Percentiles rank a stretch among this genome's conserved stretches.
phyloP scores from a whole-genome alignment of 2,329 filamentous ascomycete genomes.

The Fusarium sp. region DNA sequence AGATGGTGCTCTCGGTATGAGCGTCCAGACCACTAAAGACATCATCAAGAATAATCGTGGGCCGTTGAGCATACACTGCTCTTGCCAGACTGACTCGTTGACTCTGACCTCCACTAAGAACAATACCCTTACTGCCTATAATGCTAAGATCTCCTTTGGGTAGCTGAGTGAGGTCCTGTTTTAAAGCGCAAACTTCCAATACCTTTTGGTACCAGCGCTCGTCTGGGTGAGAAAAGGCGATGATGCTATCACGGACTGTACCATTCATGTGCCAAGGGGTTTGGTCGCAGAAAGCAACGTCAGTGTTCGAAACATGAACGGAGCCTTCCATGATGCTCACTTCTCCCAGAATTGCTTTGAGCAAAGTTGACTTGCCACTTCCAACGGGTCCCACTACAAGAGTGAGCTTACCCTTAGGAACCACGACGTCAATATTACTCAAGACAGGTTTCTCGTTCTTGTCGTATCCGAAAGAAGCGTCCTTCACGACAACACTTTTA shows the following conservation, averaged over 20 bases:
- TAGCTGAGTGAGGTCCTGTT: slow-evolving; percentile 44
- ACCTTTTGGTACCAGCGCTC: slow-evolving; percentile 47
- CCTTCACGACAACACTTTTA: neutral
- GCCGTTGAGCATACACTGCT: slow-evolving; percentile 46
- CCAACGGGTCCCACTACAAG: slow-evolving; percentile 51
- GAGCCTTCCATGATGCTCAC: slow-evolving; percentile 16
- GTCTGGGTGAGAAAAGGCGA: slow-evolving; percentile 44
- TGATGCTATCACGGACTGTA: slow-evolving; percentile 49
- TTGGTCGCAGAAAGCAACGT: slow-evolving; percentile 44
- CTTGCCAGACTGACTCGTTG: slow-evolving; percentile 49
- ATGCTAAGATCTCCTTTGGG: slow-evolving; percentile 48
- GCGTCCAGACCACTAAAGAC: slow-evolving; percentile 49
- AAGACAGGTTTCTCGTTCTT: slow-evolving; percentile 7
- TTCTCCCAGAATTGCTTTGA: slow-evolving; percentile 49
- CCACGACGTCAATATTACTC: neutral
- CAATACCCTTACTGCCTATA: slow-evolving; percentile 52
- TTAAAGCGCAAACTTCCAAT: slow-evolving; percentile 38
- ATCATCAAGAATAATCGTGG: slow-evolving; percentile 46
- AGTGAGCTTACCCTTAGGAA: slow-evolving; percentile 17
- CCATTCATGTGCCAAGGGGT: slow-evolving; percentile 46
- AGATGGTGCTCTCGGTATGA: slow-evolving; percentile 41
- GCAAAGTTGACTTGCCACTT: slow-evolving; percentile 51
- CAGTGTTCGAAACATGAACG: slow-evolving; percentile 1
- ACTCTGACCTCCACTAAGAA: slow-evolving; percentile 53
- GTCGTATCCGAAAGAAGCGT: slow-evolving; percentile 24